Base-by-base conservation (phyloP, 2,329 filamentous ascomycete genomes). In the Fusarium sp. region DNA sequence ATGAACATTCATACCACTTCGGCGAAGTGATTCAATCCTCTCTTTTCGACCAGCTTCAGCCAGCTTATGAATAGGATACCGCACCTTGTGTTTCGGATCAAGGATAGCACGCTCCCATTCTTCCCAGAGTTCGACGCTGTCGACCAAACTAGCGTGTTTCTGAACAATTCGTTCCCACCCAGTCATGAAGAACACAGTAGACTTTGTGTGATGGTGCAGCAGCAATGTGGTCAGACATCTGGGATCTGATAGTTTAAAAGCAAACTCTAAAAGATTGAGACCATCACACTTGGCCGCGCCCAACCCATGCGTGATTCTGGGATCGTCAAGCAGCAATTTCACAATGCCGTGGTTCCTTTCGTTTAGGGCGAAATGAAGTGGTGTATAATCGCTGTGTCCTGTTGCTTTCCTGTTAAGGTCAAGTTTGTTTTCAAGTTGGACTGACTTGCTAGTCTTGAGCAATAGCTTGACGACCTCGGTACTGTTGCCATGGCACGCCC, bases 361-460 rank as follows among this genome's bases (percentile, higher is more conserved):
- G n/a, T n/a, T n/a, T n/a, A n/a, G n/a, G n/a, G n/a, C n/a, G n/a
- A 28, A 28, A 13, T 43, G 28, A 9, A 57, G 37, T 15, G 53
- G 38, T 7, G 37, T 21, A 2, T 2, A 4, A 6, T 13, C 18
- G 2, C 8, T 6, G 6, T 23, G 33, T 9, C 38, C 7, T 16
- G 38, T 18, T 15, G 25, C 28, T 30, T 0, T 4, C 5, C 30
- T 23, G 9, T 44, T 54, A 8, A 44, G 10, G 3, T 44, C 32
- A 1, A 54, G 15, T 19, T 3, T 32, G 8, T 3, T 4, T n/a
- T 23, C 4, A 8, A 9, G 2, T 47, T 47, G 25, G 25, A n/a
- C 4, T n/a, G 25, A 30, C 9, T 30, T 30, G 9, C 25, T 15
- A 47, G 44, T n/a, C 44, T n/a, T 25, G 5, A 44, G 38, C 23